A percentile compares a stretch with the other conserved stretches of the same genome.
These are phyloP conservation scores for Suillus decipiens DNA, from an alignment of 768 basidiomycete species.

Conservation along the genomic window DNA sequence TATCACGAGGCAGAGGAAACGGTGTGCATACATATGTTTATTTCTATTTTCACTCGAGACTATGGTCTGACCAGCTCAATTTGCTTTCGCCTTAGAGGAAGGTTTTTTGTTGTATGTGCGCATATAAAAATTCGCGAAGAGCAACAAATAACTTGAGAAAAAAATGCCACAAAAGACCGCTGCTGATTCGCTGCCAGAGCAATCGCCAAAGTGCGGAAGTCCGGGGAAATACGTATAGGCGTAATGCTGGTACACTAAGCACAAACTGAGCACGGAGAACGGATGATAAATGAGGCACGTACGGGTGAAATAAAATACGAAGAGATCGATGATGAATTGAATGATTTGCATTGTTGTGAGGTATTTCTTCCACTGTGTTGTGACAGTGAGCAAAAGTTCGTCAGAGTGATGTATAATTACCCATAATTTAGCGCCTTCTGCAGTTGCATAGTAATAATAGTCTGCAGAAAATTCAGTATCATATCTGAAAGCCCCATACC, in stretches of 20 bases:
- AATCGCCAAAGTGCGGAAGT: slow-evolving; percentile 29
- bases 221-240: slow-evolving; percentile 27
- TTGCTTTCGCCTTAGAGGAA: neutral
- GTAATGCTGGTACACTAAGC: slow-evolving; percentile 27
- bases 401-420: slow-evolving; percentile 14
- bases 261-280: neutral
- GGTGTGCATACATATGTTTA: neutral
- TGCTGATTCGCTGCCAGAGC: slow-evolving; percentile 21
- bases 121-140: slow-evolving; percentile 29
- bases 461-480: slow-evolving; percentile 46
- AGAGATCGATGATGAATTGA: slow-evolving; percentile 27
- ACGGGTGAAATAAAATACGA: slow-evolving; percentile 24
- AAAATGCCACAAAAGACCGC: slow-evolving; percentile 21
- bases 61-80: neutral
- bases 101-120: slow-evolving; percentile 17
- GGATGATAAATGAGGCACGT: slow-evolving; percentile 14
- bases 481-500: neutral
- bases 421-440: slow-evolving; percentile 48
- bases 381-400: neutral
- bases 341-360: slow-evolving; percentile 29
- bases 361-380: slow-evolving; percentile 29
- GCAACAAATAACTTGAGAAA: slow-evolving; percentile 23
- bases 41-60: neutral
- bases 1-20: neutral
- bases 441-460: slow-evolving; percentile 97